Percentiles rank a stretch among this genome's conserved stretches.
Conservation (phyloP, 176 grass and related monocot species). For the Aegilops bicornis region DNA sequence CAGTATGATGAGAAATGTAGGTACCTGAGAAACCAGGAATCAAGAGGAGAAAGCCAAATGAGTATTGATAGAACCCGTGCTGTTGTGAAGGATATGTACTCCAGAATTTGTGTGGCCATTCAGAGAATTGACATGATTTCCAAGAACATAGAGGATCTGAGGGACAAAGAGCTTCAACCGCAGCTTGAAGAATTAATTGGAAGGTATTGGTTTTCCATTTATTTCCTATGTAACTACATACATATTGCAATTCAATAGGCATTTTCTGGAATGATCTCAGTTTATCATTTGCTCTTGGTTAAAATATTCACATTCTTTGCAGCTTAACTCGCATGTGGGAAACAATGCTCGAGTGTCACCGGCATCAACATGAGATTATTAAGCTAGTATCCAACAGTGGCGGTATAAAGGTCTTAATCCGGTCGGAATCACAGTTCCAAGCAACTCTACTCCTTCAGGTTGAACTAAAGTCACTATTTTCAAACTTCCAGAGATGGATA, state of each 20-base stretch:
- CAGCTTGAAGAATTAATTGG: conserved; percentile 97
- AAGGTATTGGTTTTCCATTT: conserved; percentile 62
- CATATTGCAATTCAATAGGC: neutral
- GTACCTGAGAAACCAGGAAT: conserved; percentile 77
- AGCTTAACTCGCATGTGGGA: conserved; percentile 89
- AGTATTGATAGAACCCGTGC: conserved; percentile 93
- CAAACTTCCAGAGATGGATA: conserved; percentile 87
- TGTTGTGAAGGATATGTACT: conserved; percentile 86
- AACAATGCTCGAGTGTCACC: conserved; percentile 82
- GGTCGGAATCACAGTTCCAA: conserved; percentile 65
- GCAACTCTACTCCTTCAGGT: conserved; percentile 57
- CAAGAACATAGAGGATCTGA: conserved; percentile 90
- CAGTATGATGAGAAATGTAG: conserved; percentile 89
- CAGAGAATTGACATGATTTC: conserved; percentile 94
- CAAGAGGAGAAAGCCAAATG: conserved; percentile 59
- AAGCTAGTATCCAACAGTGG: conserved; percentile 48
- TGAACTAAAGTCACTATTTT: conserved; percentile 75
- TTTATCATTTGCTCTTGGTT: conserved; percentile 15
- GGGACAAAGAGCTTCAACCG: conserved; percentile 98
- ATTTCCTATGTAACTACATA: conserved; percentile 2
- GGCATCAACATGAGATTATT: conserved; percentile 55
- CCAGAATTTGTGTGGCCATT: conserved; percentile 89
- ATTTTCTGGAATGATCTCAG: conserved; percentile 6
- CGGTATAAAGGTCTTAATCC: conserved; percentile 54
- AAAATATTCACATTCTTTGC: conserved; percentile 26